Evolutionary conservation across 1,284 basidiomycete genomes (phyloP), one percentile per base, ranked within the genome.

Genomic region (Leccinum solheimii): DNA sequence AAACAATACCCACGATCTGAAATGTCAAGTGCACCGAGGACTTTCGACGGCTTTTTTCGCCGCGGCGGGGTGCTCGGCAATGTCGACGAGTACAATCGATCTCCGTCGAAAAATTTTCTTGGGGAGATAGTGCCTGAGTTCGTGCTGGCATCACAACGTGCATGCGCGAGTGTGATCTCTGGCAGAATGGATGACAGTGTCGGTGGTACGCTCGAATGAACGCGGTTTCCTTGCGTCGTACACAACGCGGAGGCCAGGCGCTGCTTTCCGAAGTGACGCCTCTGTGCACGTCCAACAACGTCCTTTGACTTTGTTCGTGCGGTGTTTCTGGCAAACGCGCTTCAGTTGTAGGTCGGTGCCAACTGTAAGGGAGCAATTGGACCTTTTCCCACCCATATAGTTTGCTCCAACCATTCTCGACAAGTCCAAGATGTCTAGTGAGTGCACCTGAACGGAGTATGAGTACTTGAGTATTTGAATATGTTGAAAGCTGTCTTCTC

Each of bases 381-480:
- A 76, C 71, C 74, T 74, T 64, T 72, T 76, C 14, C 71, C 71
- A 10, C 71, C 71, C 71, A 76, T 75, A 38, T 72, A 72, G 58
- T 76, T 72, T 48, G 72, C 74, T 34, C 71, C 71, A 36, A 59
- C 66, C 74, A 72, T 75, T 50, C 45, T 57, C 14, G 48, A n/a
- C 19, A 56, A 16, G 27, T 14, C 43, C 27, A 49, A 4, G 32
- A 57, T 1, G 27, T 30, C 21, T 11, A 5, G 10, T 19, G n/a
- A 38, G 32, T 14, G 21, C 3, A 26, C 26, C 16, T 45, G 1
- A n/a, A 19, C 2, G 43, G 9, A 49, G 48, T 49, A 23, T 11
- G 9, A 23, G 23, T 43, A 5, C 13, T 7, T 21, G 48, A 59
- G 19, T 36, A 36, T 36, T 26, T 32, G 30, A 32, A 32, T 32